phyloP scores from a whole-genome alignment of 352 stramenopile species.

The Phytophthora aleatoria region DNA sequence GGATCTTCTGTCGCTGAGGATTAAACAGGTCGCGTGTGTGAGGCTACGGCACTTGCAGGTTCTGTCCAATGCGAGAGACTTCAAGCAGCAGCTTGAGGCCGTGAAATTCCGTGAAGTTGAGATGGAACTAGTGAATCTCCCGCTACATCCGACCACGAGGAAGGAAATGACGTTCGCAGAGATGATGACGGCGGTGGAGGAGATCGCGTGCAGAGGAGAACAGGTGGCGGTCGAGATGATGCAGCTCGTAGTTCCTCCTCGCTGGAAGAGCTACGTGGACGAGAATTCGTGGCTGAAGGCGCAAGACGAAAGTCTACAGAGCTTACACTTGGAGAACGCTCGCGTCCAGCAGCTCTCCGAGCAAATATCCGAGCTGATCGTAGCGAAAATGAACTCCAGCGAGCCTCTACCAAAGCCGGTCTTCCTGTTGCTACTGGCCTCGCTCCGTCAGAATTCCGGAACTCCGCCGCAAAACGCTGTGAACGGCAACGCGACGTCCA shows the following conservation, averaged over 20 bases:
- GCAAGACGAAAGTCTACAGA: conserved; percentile 50
- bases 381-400: conserved; percentile 50
- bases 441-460: conserved; percentile 53
- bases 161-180: conserved; percentile 71
- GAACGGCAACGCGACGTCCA: conserved; percentile 28
- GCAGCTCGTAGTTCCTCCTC: conserved; percentile 42
- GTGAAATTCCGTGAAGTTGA: conserved; percentile 49
- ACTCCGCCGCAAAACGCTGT: conserved; percentile 22
- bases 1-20: conserved; percentile 42
- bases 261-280: conserved; percentile 52
- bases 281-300: conserved; percentile 39
- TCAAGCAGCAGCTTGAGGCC: conserved; percentile 37
- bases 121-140: conserved; percentile 49
- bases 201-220: conserved; percentile 58
- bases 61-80: conserved; percentile 32
- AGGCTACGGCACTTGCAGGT: conserved; percentile 58
- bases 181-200: conserved; percentile 56
- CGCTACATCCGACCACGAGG: conserved; percentile 30
- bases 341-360: conserved; percentile 50
- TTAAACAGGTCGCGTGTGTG: conserved; percentile 53
- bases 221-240: conserved; percentile 62
- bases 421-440: conserved; percentile 52
- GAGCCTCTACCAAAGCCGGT: conserved; percentile 54
- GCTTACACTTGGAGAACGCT: conserved; percentile 44
- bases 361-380: conserved; percentile 54